Base-by-base conservation (phyloP, 345 rosid genomes). In the Acer negundo region DNA sequence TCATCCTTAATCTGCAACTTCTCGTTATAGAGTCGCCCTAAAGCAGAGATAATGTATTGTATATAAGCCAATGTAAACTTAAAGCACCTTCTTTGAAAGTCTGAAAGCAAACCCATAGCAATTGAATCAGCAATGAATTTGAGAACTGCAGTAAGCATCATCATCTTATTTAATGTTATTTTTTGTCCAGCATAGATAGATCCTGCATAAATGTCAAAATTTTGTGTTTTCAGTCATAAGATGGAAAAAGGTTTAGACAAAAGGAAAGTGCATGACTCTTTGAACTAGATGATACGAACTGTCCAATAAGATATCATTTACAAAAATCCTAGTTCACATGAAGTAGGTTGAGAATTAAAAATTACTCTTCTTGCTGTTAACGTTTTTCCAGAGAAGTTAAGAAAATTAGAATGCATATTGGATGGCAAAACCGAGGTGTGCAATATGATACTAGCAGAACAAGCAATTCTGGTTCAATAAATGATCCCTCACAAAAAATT, bases 51-150 rank as follows among this genome's bases (percentile, higher is more conserved):
- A 62, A 75, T 35, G 61, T 84, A 69, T 68, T 85, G 90, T 22
- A 91, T 15, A 80, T 85, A 91, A 44, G 87, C 82, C 40, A 89
- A 88, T 62, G 94, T 72, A 72, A 90, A 90, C 79, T 81, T 84
- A 67, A 87, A 67, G 86, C 91, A 88, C 67, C 92, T 83, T 72
- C 78, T 79, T 22, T 75, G 84, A 44, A 75, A 70, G 40, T 80
- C 71, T 53, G 92, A 84, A 76, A 82, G 81, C 73, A 86, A 84
- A 71, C 87, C 90, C 87, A 91, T 64, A 62, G 91, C 87, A 49
- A 73, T 68, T 3, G 90, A 86, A 70, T 96, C 98, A 15, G 89
- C 86, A 23, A 87, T 53, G 85, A 90, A 89, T 89, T 91, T 92
- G 80, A 96, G 91, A 77, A 96, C 78, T 62, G 90, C 78, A 1